phyloP scores from a whole-genome alignment of 345 rosid genomes.

The Bretschneidera sinensis region DNA sequence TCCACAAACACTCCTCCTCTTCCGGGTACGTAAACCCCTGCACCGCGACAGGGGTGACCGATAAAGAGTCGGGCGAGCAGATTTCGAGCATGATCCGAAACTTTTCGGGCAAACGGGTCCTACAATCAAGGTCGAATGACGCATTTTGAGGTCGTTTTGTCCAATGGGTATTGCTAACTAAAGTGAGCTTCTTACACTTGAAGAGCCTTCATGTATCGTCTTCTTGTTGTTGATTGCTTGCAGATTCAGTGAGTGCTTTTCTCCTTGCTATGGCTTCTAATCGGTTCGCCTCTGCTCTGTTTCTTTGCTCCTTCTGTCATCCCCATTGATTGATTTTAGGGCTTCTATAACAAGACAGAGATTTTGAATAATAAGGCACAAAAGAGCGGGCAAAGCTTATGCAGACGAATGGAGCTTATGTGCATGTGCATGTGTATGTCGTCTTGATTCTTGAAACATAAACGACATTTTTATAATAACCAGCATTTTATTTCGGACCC shows the following conservation, averaged over 20 bases:
- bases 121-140: constrained; percentile 14
- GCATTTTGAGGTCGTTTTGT: constrained; percentile 20
- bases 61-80: constrained; percentile 81
- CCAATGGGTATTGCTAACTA: constrained; percentile 7
- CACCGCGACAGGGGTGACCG: constrained; percentile 45
- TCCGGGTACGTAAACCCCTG: constrained; percentile 53
- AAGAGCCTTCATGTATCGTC: constrained; percentile 43
- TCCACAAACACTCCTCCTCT: constrained; percentile 47
- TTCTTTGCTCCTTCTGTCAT: constrained; percentile 54
- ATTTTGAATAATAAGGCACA: constrained; percentile 15
- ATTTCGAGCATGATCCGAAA: constrained; percentile 78
- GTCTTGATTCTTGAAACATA: neutral
- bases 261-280: constrained; percentile 54
- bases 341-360: constrained; percentile 14
- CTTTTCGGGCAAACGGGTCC: constrained; percentile 26
- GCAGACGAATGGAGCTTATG: neutral
- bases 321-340: constrained; percentile 34
- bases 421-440: neutral
- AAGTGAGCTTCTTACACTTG: constrained; percentile 63
- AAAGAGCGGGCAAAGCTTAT: constrained; percentile 20
- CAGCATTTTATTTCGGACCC: too few species aligned
- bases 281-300: constrained; percentile 54
- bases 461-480: too few species aligned
- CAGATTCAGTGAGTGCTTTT: constrained; percentile 36
- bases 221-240: constrained; percentile 18